Conservation (phyloP, 2,329 filamentous ascomycete genomes). For the Penicillium sp. region DNA sequence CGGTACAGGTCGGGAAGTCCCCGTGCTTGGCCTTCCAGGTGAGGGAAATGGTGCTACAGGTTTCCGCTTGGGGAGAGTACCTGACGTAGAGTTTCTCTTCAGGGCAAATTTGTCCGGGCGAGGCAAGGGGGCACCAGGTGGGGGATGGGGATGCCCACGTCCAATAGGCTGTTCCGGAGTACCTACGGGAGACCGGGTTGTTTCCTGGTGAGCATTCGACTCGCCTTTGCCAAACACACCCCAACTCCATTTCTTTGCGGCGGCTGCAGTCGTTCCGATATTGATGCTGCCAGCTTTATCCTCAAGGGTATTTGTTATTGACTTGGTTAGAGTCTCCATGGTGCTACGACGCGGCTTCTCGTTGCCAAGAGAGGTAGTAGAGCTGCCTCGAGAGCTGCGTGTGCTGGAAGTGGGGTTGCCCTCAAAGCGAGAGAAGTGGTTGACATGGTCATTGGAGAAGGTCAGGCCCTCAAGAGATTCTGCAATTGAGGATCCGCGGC, state of each 20-base stretch:
- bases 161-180: slow-evolving; percentile 72
- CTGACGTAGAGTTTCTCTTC: slow-evolving; percentile 52
- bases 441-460: slow-evolving; percentile 21
- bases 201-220: slow-evolving; percentile 42
- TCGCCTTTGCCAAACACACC: slow-evolving; percentile 49
- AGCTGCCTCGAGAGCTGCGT: slow-evolving; percentile 23
- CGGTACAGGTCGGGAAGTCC: slow-evolving; percentile 37
- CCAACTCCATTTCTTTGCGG: slow-evolving; percentile 62
- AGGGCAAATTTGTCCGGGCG: slow-evolving; percentile 60
- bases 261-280: slow-evolving; percentile 53
- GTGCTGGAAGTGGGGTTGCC: slow-evolving; percentile 22
- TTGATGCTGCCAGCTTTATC: slow-evolving; percentile 44
- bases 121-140: slow-evolving; percentile 76
- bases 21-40: slow-evolving; percentile 30
- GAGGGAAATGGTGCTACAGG: slow-evolving; percentile 52
- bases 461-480: slow-evolving; percentile 41
- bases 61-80: slow-evolving; percentile 65
- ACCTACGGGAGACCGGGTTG: slow-evolving; percentile 32
- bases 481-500: slow-evolving; percentile 52
- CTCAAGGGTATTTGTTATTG: slow-evolving; percentile 31
- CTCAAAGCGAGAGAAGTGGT: slow-evolving; percentile 28
- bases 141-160: slow-evolving; percentile 76
- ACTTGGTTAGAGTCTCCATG: slow-evolving; percentile 30
- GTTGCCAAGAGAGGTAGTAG: slow-evolving; percentile 26
- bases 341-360: slow-evolving; percentile 31